Evolutionary conservation across 352 stramenopile species (phyloP), one percentile per base, ranked within the genome.

Genomic region (Phytophthora pistaciae): DNA sequence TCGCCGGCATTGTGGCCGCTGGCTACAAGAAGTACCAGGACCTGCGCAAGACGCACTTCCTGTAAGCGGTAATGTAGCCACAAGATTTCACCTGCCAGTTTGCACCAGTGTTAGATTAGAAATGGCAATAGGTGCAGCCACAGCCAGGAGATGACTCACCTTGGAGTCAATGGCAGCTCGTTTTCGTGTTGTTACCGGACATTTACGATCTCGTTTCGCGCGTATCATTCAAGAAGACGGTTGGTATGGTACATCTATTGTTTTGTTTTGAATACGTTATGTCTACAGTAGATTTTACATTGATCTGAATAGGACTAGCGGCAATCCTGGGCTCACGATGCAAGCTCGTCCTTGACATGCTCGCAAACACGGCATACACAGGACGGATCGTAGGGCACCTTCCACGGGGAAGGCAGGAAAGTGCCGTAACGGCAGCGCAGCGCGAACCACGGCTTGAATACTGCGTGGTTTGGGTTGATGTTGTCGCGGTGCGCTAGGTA

Each of bases 21-120:
- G 84, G 74, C 23, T 96, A 95, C 81, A 94, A 94, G 72, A 96
- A 96, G 80, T 96, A 96, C 81, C 87, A 96, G 70, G 85, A 95
- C 61, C 71, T 96, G 66, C 84, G 85, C 71, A 96, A 96, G 80
- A 94, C 86, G 42, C 89, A 96, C 80, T 87, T 96, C 71, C 77
- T 96, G 61, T 96, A 94, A 66, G 56, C 42, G 29, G 42, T 58
- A 48, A 58, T 20, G 21, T 50, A 21, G 11, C 20, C 42, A 64
- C 23, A 53, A 60, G 62, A 53, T 66, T 65, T 59, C 56, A 10
- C 27, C 36, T 68, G 38, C 29, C 62, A 27, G 18, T 25, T 66
- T 73, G 63, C 54, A 70, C 27, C 55, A 38, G 48, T 70, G 63
- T 60, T 64, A 74, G 62, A 69, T 60, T 74, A 74, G 68, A 70